Base-by-base conservation (phyloP, 768 basidiomycete species). In the Trametes sanguinea region DNA sequence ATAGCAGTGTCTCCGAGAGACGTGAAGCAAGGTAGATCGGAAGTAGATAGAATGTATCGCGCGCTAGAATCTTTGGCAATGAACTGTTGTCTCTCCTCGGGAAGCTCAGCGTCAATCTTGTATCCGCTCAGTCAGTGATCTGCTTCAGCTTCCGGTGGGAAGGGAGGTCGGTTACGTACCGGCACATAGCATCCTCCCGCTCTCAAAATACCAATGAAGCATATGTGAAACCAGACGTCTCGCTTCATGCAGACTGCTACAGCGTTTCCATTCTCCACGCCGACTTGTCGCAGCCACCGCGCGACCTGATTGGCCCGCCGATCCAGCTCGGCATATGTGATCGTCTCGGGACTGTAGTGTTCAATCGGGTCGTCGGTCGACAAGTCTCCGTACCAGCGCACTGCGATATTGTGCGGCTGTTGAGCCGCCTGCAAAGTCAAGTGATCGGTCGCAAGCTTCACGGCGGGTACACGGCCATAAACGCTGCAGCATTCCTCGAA, bases 101-200 rank as follows among this genome's bases (percentile, higher is more conserved):
- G 81, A 37, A 83, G 70, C 58, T 82, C 81, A 4, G 82, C 80
- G 61, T 83, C 81, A 54, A 83, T 82, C 81, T 83, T 42, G 29
- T 9, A 16, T 10, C 13, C n/a, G 14, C 42, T 16, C 53, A 35
- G 11, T 37, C 35, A 37, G 35, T 11, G 11, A 37, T 37, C 35
- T 37, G 35, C 6, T 37, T 1, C 22, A 22, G 22, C 22, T 22
- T 22, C 22, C 35, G 11, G 6, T 37, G 11, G 35, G 11, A 37
- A 37, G 6, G 35, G 35, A 69, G 22, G n/a, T 43, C 8, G 5
- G 14, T 5, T 43, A 16, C 76, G 45, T 62, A 82, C 82, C 10
- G 82, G 80, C 51, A 83, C 82, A 68, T 83, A 83, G 53, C 82
- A 81, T 43, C 76, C 81, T 44, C 82, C 82, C 27, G 81, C 78